Evolutionary conservation across 2,329 filamentous ascomycete genomes (phyloP), one percentile per base, ranked within the genome.

Genomic region (Xylaria sp.): DNA sequence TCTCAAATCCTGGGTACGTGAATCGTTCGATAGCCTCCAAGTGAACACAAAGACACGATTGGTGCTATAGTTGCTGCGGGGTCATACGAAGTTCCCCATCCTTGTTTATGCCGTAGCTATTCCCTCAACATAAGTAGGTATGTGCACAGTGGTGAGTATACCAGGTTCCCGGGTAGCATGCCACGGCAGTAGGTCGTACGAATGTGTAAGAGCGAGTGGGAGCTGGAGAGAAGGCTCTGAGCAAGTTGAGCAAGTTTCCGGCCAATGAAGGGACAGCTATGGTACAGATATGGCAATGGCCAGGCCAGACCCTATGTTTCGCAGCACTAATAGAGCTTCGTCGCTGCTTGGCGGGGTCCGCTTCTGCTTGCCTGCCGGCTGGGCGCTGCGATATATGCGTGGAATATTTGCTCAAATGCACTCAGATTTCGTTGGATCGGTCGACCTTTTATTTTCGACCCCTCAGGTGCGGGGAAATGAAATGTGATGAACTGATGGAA

Each of bases 351-450:
- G 61, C 55, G 61, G 46, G 30, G 62, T 34, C 41, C 23, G 56
- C 57, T 46, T 5, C 12, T 52, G 28, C 9, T 39, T 50, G 20
- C 43, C 39, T 36, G 36, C n/a, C 32, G 41, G 39, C 60, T 63
- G 48, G 55, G 59, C 34, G 45, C 58, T 58, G 59, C 30, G 39
- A 45, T 34, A n/a, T 6, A 15, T 4, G 15, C 18, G 30, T 32
- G 7, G 41, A 63, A 68, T 68, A 70, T 62, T 68, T 70, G 68
- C 68, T 70, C 68, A 70, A 68, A 70, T 39, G 41, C 39, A 48
- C 68, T 60, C 68, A 63, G 20, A 55, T 18, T 3, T 2, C 8
- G 1, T 6, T 12, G n/a, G 30, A 50, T 56, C 59, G n/a, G 60
- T 63, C 53, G 55, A 52, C 12, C 50, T 57, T 28, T 13, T 10